Evolutionary conservation across 208 protist species (phyloP), one percentile per base, ranked within the genome.

Genomic region (Trypanosoma brucei): DNA sequence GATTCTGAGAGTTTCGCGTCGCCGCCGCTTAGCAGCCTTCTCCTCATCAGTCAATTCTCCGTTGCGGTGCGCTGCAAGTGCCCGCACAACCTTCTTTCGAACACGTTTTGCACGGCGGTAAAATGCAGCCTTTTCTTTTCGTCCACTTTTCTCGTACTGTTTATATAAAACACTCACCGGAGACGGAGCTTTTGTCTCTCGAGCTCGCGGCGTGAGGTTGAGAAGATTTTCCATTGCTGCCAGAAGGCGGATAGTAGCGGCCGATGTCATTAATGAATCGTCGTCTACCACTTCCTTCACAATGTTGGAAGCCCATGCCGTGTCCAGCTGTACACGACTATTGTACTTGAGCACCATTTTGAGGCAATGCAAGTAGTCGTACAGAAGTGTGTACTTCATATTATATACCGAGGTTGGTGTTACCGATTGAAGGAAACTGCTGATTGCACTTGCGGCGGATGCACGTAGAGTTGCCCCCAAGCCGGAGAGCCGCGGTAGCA

Each of bases 261-360:
- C 65, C 11, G 89, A 89, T 22, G 92, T 58, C 62, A 87, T 78
- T 9, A 95, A 57, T 31, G 74, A 38, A 59, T 95, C 89, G 38
- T 93, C 67, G 54, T 92, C 83, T 6, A 93, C 69, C 8, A 72
- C 86, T 38, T 75, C 71, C 33, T 46, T 56, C 22, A 93, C 70
- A 8, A 95, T 55, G 0, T 72, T 63, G 2, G 58, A 37, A 11
- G 91, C 72, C 82, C 83, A 92, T 35, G 63, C 62, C 34, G 78
- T 68, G 64, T 93, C 83, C 9, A 95, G 75, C 37, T 81, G 68
- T 45, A 95, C 79, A 48, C 83, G 82, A 54, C 68, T 84, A 68
- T 93, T 92, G 74, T 95, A 95, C 75, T 91, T 76, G 63, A 93
- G 7, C 1, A 91, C 75, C 78, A 93, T 88, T 71, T 91, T 91